Evolutionary conservation across 1,284 basidiomycete genomes (phyloP).

Genomic region (Malassezia nana): DNA sequence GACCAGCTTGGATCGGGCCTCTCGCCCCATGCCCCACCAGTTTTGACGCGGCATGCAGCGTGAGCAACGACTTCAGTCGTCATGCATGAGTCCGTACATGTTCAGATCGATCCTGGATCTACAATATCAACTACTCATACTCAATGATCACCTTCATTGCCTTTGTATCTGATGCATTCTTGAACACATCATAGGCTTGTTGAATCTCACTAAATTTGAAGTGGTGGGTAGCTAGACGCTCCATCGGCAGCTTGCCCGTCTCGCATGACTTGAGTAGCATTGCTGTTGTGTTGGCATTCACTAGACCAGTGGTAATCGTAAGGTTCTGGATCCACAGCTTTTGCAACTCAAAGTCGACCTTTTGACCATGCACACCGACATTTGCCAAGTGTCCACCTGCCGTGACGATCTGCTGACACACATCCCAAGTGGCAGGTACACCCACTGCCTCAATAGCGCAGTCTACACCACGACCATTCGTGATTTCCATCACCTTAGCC

Average conservation of each 20-base stretch:
- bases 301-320: background rate
- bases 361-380: conserved; percentile 1
- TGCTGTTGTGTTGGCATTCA: conserved; percentile 1
- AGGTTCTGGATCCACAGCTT: conserved; percentile 3
- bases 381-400: background rate
- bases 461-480: background rate
- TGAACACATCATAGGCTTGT: background rate
- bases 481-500: conserved; percentile 1
- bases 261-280: conserved; percentile 1
- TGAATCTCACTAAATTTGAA: background rate
- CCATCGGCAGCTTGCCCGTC: conserved; percentile 1
- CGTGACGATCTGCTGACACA: background rate
- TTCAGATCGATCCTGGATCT: too few species aligned
- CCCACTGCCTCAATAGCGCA: conserved; percentile 1
- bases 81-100: too few species aligned
- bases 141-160: conserved; percentile 3
- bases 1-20: too few species aligned
- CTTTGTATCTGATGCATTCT: background rate
- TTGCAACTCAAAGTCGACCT: conserved; percentile 3
- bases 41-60: too few species aligned
- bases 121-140: conserved; percentile 1
- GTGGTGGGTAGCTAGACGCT: background rate
- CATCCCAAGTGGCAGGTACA: background rate
- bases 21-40: too few species aligned
- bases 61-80: too few species aligned